Base-by-base conservation (phyloP, 1,284 basidiomycete genomes). In the Paramarasmius palmivorus region DNA sequence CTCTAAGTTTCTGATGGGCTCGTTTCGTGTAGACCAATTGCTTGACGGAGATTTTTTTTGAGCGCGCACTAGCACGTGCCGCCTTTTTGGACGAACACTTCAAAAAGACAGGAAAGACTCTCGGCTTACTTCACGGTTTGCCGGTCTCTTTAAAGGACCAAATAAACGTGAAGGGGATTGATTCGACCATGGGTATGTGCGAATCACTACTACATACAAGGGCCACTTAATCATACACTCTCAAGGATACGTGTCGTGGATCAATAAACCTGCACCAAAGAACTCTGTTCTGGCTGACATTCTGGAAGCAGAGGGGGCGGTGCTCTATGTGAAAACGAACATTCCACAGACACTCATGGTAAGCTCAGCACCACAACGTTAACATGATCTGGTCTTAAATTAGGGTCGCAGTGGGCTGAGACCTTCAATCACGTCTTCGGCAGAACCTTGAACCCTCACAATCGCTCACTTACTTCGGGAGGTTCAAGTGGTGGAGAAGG, bases 81-180 rank as follows among this genome's bases (percentile, higher is more conserved):
- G 69, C 65, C 38, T 72, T 79, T 61, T 72, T 88, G 5, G 89
- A 91, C 59, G 76, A 72, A 1, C 69, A 83, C 60, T 64, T 85
- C 20, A 72, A 72, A 45, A 64, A 63, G 45, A 82, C 73, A 0
- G 82, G 82, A 2, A 72, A 68, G 52, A 62, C 73, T 19, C 35
- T 55, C 15, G 79, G 79, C 7, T 74, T 77, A 3, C 64, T 78
- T 17, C 76, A 78, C 59, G 76, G 85, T 2, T 66, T 89, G 2
- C 85, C 85, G 0, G 71, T 88, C 50, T 85, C 82, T 7, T 60
- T 89, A 52, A 88, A 86, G 60, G 71, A 90, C 62, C 84, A 87
- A 61, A 72, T 88, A 32, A 72, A 70, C 56, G 72, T 88, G 55
- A 74, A 81, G 60, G 84, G 83, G 0, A 64, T 82, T 2, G 82